A percentile compares a stretch with the other conserved stretches of the same genome.
Evolutionary conservation across 352 stramenopile species (phyloP).

Genomic region (Blastocystis sp.): DNA sequence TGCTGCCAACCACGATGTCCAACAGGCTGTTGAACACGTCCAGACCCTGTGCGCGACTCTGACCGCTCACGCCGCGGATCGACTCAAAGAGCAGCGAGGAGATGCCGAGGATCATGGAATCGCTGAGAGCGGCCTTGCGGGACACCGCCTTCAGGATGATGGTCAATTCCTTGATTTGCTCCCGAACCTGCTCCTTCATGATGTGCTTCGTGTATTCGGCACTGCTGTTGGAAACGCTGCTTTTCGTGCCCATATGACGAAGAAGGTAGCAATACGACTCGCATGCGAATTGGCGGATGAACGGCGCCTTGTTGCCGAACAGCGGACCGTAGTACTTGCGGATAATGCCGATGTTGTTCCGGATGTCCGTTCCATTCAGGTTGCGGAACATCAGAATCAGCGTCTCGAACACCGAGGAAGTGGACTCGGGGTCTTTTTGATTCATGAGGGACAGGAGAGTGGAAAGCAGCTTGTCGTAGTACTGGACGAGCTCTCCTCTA

Average conservation of each 20-base stretch:
- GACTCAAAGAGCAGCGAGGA: slow-evolving; percentile 71
- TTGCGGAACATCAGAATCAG: slow-evolving; percentile 87
- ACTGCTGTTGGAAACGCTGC: background rate
- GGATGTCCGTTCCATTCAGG: slow-evolving; percentile 81
- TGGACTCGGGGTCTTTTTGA: slow-evolving; percentile 82
- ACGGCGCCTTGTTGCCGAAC: slow-evolving; percentile 83
- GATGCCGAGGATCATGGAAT: slow-evolving; percentile 67
- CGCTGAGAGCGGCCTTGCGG: slow-evolving; percentile 9
- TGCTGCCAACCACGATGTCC: slow-evolving; percentile 17
- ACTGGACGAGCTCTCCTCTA: slow-evolving; percentile 57
- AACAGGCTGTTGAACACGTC: slow-evolving; percentile 18
- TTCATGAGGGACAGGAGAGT: slow-evolving; percentile 47
- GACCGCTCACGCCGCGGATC: slow-evolving; percentile 63
- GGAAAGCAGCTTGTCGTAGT: slow-evolving; percentile 65
- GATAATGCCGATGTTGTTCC: slow-evolving; percentile 86
- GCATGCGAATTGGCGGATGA: slow-evolving; percentile 86
- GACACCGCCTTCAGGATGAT: slow-evolving; percentile 56
- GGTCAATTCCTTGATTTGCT: slow-evolving; percentile 63
- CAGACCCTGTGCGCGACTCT: slow-evolving; percentile 23
- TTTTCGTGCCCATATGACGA: slow-evolving; percentile 80
- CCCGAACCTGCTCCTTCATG: slow-evolving; percentile 14
- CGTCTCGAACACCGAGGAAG: slow-evolving; percentile 87
- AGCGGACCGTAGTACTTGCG: slow-evolving; percentile 87
- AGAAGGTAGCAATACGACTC: slow-evolving; percentile 85
- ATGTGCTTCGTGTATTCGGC: slow-evolving; percentile 7